Evolutionary conservation across 2,329 filamentous ascomycete species (phyloP), one percentile per base, ranked within the genome.

Genomic region (Hypoxylon sp.): DNA sequence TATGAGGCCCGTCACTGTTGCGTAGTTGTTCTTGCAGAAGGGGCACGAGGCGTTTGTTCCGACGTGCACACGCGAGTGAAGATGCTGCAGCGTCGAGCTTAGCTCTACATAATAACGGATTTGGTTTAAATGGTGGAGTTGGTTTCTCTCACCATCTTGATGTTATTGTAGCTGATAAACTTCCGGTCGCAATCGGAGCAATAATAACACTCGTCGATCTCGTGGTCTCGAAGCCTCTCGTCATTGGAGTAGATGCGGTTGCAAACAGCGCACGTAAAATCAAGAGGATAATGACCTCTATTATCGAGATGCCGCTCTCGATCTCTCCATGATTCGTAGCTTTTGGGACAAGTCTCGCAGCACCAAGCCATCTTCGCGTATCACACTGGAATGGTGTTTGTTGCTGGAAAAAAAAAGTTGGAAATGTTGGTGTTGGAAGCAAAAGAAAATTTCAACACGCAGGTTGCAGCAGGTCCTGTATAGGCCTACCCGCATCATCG

Each of bases 1-100:
- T 13, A 42, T 25, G 5, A 61, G 45, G 1, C 55, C 49, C 15
- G 51, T 54, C 7, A 51, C 58, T 1, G 58, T 54, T 7, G 41
- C 9, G 45, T 43, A 52, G 2, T 21, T 13, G 0, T 11, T 23
- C 31, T 52, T 51, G 38, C 46, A 58, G 43, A 45, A 48, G 2
- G 43, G 51, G 19, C 46, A 55, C 7, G 16, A 3, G 4, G 51
- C 30, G 26, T 11, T n/a, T 1, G n/a, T n/a, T 26, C 44, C 32
- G n/a, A 47, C 43, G 36, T 55, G 51, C 5, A 7, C 36, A 15
- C 51, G 47, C 8, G 51, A 52, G 21, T 36, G 23, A 4, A 49
- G 26, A 21, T 55, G 38, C 47, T 51, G n/a, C 15, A 17, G 5
- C 20, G 5, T 4, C 5, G 8, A 6, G n/a, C n/a, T n/a, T n/a